Base-by-base conservation (phyloP, 306 rosid genomes). In the Canavalia gladiata region DNA sequence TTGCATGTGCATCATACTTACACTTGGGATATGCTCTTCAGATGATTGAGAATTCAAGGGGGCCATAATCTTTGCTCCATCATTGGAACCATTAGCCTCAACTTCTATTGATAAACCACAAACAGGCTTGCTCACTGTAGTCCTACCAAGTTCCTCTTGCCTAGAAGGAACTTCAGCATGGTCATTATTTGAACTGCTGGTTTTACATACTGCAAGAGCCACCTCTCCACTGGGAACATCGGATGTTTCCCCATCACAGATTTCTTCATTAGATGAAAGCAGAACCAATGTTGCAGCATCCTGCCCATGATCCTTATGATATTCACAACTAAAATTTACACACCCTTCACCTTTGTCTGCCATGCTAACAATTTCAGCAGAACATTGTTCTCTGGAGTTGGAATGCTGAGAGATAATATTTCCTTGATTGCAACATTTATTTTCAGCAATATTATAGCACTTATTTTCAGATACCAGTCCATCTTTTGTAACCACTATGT, bases 361-460 rank as follows among this genome's bases (percentile, higher is more conserved):
- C 51, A 11, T 77, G 55, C 67, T 52, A 12, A 55, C 52, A 64
- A 73, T 78, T 72, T 69, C 82, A 56, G 69, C 84, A 76, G 82
- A 71, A 84, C 49, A 63, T 31, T 12, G 63, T 65, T 35, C 86
- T 54, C 73, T 77, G 80, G 81, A 62, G 63, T 49, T 59, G 59
- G 85, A 80, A 66, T 62, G 64, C 49, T 64, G 8, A 56, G 86
- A 74, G 79, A 42, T 47, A 33, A 72, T 8, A 30, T 55, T 83
- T 79, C 43, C 80, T 70, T 55, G 88, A 81, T 11, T 66, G 35
- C 78, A 87, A 90, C 75, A 51, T 74, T 82, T 55, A 73, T 50
- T 84, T 42, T 55, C 82, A 77, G 75, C 29, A 51, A 55, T 71
- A 57, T 72, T 3, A 62, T 39, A 31, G 70, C 52, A 81, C 72